A percentile compares a stretch with the other conserved stretches of the same genome.
Conservation (phyloP, 257 asterid genomes). For the Forsythia viridissima region DNA sequence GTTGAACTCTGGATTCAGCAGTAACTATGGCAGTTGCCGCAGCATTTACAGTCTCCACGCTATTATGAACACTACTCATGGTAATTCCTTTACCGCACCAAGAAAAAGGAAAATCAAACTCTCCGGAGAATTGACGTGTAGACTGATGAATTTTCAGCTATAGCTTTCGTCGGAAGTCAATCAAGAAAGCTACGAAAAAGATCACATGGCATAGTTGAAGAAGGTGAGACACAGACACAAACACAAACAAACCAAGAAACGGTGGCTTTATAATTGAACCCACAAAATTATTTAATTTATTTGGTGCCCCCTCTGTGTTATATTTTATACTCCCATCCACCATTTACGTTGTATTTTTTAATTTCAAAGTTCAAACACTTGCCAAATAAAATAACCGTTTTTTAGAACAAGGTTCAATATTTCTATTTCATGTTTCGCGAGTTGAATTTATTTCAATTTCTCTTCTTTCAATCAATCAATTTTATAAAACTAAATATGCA, state of each 20-base stretch:
- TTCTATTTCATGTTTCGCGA: too few species aligned
- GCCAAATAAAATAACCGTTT: too few species aligned
- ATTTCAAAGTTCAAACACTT: too few species aligned
- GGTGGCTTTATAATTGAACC: slow-evolving; percentile 28
- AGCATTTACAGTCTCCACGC: slow-evolving; percentile 93
- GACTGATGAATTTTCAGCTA: slow-evolving; percentile 28
- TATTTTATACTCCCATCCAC: slow-evolving; percentile 11
- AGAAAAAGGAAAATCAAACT: neutral
- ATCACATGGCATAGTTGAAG: slow-evolving; percentile 41
- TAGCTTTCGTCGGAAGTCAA: slow-evolving; percentile 46
- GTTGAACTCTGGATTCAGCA: slow-evolving; percentile 90
- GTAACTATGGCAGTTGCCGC: slow-evolving; percentile 92
- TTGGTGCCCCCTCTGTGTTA: neutral
- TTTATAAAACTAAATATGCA: too few species aligned
- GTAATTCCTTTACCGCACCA: slow-evolving; percentile 3
- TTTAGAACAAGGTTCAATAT: too few species aligned
- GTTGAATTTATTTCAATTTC: too few species aligned
- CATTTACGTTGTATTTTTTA: neutral
- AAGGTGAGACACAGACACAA: neutral
- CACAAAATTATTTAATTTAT: neutral
- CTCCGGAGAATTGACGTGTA: slow-evolving; percentile 26
- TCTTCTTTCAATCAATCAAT: too few species aligned
- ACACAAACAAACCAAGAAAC: slow-evolving; percentile 29
- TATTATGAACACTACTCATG: slow-evolving; percentile 79
- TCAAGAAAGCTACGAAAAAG: slow-evolving; percentile 35